phyloP scores from a whole-genome alignment of 768 basidiomycete species.

The Clitopilus passeckerianus region DNA sequence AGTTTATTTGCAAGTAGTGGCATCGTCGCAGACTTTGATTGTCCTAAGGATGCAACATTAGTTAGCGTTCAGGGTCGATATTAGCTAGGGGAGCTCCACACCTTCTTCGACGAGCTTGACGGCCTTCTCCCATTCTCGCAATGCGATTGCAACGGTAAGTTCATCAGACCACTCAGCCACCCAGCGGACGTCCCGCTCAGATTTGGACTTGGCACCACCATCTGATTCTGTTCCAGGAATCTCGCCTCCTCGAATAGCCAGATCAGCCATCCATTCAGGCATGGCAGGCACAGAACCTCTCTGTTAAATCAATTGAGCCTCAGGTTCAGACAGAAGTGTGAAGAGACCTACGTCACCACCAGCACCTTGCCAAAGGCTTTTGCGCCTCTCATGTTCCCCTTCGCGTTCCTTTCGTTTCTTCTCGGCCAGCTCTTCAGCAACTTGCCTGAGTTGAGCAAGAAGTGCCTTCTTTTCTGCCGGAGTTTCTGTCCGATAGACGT shows the following conservation, averaged over 20 bases:
- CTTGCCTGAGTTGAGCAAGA: slow-evolving; percentile 81
- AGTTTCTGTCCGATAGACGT: slow-evolving; percentile 86
- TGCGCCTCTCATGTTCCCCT: slow-evolving; percentile 86
- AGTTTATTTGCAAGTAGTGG: slow-evolving; percentile 58
- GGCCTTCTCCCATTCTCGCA: slow-evolving; percentile 85
- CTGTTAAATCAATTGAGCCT: neutral
- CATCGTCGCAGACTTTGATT: slow-evolving; percentile 52
- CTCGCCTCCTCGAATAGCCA: slow-evolving; percentile 53
- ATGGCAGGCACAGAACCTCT: slow-evolving; percentile 43
- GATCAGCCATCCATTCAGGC: slow-evolving; percentile 75
- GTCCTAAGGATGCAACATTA: slow-evolving; percentile 31
- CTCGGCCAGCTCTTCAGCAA: slow-evolving; percentile 85
- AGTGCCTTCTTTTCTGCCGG: slow-evolving; percentile 82
- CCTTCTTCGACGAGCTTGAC: slow-evolving; percentile 84
- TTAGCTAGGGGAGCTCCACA: slow-evolving; percentile 11
- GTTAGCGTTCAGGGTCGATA: too few relatives aligned
- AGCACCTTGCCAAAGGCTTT: slow-evolving; percentile 60
- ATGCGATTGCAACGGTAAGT: slow-evolving; percentile 84
- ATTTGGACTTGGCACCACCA: slow-evolving; percentile 61
- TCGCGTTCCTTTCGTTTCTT: slow-evolving; percentile 92
- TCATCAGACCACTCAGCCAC: slow-evolving; percentile 90
- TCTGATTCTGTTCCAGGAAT: slow-evolving; percentile 31
- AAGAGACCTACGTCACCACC: slow-evolving; percentile 32
- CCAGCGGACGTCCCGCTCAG: slow-evolving; percentile 81
- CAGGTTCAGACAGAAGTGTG: neutral